phyloP scores from a whole-genome alignment of 495 filamentous ascomycete genomes.

The Trichoderma reesei region DNA sequence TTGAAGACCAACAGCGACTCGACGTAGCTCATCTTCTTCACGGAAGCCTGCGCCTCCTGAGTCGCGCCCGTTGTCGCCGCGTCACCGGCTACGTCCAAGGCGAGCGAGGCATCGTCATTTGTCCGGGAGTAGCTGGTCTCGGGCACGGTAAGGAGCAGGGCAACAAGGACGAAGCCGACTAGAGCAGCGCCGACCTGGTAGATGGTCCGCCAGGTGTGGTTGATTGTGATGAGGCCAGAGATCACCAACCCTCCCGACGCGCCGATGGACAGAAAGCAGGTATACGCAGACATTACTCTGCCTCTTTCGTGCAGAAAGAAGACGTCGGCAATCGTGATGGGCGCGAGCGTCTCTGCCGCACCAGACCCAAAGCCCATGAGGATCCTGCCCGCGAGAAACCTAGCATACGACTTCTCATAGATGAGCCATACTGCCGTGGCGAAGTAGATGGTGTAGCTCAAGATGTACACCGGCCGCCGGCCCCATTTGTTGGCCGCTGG shows the following conservation, averaged over 20 bases:
- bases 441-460: slow-evolving; percentile 37
- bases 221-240: slow-evolving; percentile 40
- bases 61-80: slow-evolving; percentile 1
- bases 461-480: slow-evolving; percentile 42
- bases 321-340: slow-evolving; percentile 45
- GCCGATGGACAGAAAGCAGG: slow-evolving; percentile 36
- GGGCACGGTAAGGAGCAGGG: slow-evolving; percentile 43
- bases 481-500: slow-evolving; percentile 47
- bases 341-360: slow-evolving; percentile 43
- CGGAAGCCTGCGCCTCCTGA: slow-evolving; percentile 2
- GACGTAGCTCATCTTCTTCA: slow-evolving; percentile 22
- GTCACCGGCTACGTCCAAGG: background rate
- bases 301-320: slow-evolving; percentile 53
- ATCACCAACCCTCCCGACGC: slow-evolving; percentile 39
- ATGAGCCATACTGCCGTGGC: slow-evolving; percentile 36
- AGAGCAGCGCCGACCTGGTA: slow-evolving; percentile 40
- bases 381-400: slow-evolving; percentile 36
- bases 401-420: slow-evolving; percentile 32
- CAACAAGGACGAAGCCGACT: slow-evolving; percentile 32
- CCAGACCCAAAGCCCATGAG: slow-evolving; percentile 43
- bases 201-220: slow-evolving; percentile 39
- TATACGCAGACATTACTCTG: slow-evolving; percentile 39
- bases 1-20: slow-evolving; percentile 30
- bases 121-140: slow-evolving; percentile 38
- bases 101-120: background rate